Base-by-base conservation (phyloP, 495 filamentous ascomycete genomes). In the Penicillium ucsense region DNA sequence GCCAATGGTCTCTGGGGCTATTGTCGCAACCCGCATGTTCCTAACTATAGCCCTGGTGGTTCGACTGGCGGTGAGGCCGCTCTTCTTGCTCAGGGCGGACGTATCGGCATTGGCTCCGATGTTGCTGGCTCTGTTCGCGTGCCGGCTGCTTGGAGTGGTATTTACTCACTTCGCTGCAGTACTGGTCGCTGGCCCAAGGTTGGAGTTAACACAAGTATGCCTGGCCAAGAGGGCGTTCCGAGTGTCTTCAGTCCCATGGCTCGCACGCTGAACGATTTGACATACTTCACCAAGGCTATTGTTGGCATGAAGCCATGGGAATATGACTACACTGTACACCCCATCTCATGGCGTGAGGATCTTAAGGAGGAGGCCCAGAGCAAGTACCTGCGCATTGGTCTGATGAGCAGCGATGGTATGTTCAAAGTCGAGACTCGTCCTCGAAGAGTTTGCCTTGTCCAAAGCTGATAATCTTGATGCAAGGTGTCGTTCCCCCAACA, bases 221-320 rank as follows among this genome's bases (percentile, higher is more conserved):
- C 86, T 0, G 91, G 91, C 0, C 91, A 98, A 63, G 91, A 98
- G 63, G 91, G 90, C 3, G 81, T 98, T 32, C 76, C 85, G 3
- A 87, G 83, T 57, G 86, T 94, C 27, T 96, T 90, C 63, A 91
- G 86, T 45, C 91, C 91, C 3, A 96, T 98, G 92, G 77, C 92
- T 8, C 77, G 89, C 47, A 95, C 92, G 2, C 65, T 96, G 57
- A 79, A 78, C 36, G 91, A 98, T 59, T 66, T 98, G 33, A 76
- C 74, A 10, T 95, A 94, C 65, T 95, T 98, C 62, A 81, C 85
- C n/a, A 76, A 77, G 36, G 78, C 80, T 27, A 67, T 95, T 35
- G 72, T 95, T 35, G 67, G 77, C 12, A 94, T 94, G 88, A 65
- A 86, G 68, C 90, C 90, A 0, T 98, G 92, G 92, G 81, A 78